Percentiles rank a stretch among this genome's conserved stretches.
These are phyloP conservation scores for Dictyostelium intermedium DNA, from an alignment of 78 protist genomes.

Conservation along the genomic window DNA sequence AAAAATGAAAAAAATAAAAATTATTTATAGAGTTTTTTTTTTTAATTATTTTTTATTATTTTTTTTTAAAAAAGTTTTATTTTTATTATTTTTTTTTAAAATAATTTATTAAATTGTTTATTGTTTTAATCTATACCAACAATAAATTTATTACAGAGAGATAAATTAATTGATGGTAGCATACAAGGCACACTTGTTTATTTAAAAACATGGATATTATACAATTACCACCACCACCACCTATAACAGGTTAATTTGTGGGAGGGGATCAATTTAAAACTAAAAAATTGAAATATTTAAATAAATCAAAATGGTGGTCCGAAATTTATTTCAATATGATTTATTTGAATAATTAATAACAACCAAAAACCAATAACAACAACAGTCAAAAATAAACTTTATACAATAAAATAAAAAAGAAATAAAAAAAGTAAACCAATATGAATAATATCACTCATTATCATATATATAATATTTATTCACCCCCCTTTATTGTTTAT, in stretches of 20 bases:
- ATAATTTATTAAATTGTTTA: background rate
- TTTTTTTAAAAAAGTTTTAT: background rate
- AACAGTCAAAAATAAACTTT: background rate
- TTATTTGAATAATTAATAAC: background rate
- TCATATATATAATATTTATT: background rate
- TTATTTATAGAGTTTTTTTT: background rate
- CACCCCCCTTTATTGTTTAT: background rate
- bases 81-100: background rate
- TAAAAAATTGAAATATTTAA: background rate
- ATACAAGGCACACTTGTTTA: background rate
- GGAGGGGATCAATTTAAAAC: background rate
- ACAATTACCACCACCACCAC: too few species aligned
- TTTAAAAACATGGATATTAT: background rate
- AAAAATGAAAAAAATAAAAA: background rate
- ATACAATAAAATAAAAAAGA: too few species aligned
- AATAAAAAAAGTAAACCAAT: background rate
- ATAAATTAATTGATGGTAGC: background rate
- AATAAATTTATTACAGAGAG: background rate
- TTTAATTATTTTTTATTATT: background rate
- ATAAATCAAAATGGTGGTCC: background rate
- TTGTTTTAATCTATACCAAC: background rate
- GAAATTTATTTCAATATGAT: background rate
- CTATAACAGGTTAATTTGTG: background rate
- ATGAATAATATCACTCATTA: background rate
- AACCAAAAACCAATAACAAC: background rate